A percentile compares a stretch with the other conserved stretches of the same genome.
Evolutionary conservation across 257 asterid species (phyloP).

Genomic region (Solanum chiquidenum): DNA sequence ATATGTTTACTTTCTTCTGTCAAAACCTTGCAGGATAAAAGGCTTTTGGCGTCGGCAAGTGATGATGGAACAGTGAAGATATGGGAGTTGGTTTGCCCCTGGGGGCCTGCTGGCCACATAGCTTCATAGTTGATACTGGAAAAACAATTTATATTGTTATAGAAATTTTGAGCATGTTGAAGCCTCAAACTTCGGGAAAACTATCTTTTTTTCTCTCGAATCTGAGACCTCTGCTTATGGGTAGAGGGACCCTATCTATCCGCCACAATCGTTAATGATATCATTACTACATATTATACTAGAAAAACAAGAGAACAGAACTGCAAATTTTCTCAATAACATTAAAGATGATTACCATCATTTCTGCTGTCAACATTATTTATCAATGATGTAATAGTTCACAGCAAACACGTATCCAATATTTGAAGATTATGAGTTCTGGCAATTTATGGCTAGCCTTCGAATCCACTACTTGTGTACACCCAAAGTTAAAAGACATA

Average conservation of each 20-base stretch:
- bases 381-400: background rate
- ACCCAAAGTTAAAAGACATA: too few relatives aligned
- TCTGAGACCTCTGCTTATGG: background rate
- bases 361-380: background rate
- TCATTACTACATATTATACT: background rate
- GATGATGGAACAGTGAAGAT: constrained; percentile 85
- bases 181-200: background rate
- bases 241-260: background rate
- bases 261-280: background rate
- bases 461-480: too few relatives aligned
- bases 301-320: background rate
- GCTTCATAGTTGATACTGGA: background rate
- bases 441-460: too few relatives aligned
- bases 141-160: background rate
- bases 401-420: too few relatives aligned
- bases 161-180: background rate
- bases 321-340: background rate
- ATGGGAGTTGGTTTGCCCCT: constrained; percentile 53
- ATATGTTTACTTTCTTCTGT: background rate
- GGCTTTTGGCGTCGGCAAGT: constrained; percentile 74
- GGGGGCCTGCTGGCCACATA: constrained; percentile 5
- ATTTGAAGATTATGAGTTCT: too few relatives aligned
- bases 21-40: constrained; percentile 34
- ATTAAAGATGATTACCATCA: background rate
- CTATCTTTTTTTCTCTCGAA: background rate